Evolutionary conservation across 2,329 filamentous ascomycete species (phyloP), one percentile per base, ranked within the genome.

Genomic region (Aspergillus felis): DNA sequence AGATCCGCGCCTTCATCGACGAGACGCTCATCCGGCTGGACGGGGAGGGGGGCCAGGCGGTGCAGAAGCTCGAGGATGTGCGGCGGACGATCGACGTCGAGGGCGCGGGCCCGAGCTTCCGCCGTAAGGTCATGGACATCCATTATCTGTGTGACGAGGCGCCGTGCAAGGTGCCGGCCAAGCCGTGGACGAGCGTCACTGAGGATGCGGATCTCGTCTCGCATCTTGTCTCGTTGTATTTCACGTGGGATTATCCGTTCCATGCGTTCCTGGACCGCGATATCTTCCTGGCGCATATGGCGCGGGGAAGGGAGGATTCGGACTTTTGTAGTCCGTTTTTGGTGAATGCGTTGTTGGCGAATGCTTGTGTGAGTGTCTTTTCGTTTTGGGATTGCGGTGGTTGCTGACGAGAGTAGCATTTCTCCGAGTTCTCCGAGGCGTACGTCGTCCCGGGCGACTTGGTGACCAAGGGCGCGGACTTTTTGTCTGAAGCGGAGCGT

Each of bases 211-310:
- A 88, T 53, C 80, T 95, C 46, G 84, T 96, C 60, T 84, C 86
- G 8, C 91, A 96, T 74, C 82, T 96, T 25, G 84, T 96, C 65
- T 91, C 91, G 69, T 88, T 96, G 86, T 96, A 96, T 76, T 96
- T 96, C 75, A 90, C 86, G 65, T 96, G 92, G 87, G 91, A 96
- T 73, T 96, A 96, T 72, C 87, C 90, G 27, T 95, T 92, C 74
- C 95, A 89, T 71, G 85, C 81, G 17, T 79, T 94, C 48, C 92
- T 96, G 68, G 90, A 89, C 67, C 81, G 86, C 38, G 91, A 95
- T 68, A 94, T 94, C 64, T 74, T 87, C 52, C 80, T 82, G 25
- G 90, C 90, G 4, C 65, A 74, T 63, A 76, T 76, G 74, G 55
- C 54, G 0, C 41, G 38, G 20, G 67, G 66, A 1, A 60, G 71